These are phyloP conservation scores for Trichoderma sp. DNA, from an alignment of 2,329 filamentous ascomycete species.

Conservation along the genomic window DNA sequence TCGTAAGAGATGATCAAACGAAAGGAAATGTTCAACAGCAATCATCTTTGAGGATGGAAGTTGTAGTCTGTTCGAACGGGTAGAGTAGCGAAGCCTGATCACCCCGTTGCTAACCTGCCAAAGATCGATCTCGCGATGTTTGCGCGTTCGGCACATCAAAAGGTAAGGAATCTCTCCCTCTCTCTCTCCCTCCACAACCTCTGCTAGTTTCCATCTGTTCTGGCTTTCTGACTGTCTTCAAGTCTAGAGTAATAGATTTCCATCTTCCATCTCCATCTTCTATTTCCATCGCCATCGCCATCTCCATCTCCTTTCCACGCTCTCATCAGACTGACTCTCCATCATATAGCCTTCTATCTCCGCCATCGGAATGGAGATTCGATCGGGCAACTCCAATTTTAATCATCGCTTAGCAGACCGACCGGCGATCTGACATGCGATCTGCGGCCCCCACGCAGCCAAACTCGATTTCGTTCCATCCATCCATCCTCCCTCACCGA, in stretches of 20 bases:
- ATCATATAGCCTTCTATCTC: background rate
- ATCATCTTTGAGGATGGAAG: background rate
- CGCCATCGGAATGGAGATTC: background rate
- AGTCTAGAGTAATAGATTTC: background rate
- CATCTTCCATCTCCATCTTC: background rate
- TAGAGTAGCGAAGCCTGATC: no score
- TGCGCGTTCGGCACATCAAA: background rate
- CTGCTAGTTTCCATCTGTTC: background rate
- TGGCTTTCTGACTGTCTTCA: background rate
- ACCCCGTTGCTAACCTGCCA: background rate
- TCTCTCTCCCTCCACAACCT: no score
- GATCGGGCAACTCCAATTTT: background rate
- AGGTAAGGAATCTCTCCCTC: background rate
- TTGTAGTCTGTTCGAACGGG: no score
- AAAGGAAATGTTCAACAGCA: background rate
- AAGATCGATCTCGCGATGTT: background rate
- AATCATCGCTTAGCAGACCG: background rate
- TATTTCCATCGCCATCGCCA: background rate
- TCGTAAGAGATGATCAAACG: background rate
- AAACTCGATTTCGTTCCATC: background rate
- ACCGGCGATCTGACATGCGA: background rate
- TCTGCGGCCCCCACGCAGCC: background rate
- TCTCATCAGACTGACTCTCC: background rate
- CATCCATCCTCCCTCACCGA: background rate
- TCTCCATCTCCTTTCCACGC: background rate